Evolutionary conservation across 139 green algal genomes (phyloP), one percentile per base, ranked within the genome.

Genomic region (Astrephomene gubernaculifera): DNA sequence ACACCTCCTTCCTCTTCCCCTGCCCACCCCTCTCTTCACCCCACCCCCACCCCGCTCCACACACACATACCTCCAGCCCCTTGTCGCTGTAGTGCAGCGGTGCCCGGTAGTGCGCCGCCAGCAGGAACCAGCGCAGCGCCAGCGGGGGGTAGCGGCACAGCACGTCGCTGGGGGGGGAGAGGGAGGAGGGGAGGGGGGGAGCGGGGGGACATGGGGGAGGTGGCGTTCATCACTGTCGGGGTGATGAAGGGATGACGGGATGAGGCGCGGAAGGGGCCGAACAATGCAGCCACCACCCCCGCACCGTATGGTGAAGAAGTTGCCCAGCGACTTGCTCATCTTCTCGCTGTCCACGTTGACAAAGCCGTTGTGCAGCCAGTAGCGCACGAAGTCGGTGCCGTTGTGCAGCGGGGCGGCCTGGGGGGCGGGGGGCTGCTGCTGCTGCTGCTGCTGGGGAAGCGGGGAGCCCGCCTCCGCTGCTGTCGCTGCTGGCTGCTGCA

Each of bases 321-420:
- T 99, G 53, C 97, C 97, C 17, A 99, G 82, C 2, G 87, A 95
- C 93, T 99, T 99, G 72, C 88, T 96, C 97, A 99, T 99, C 92
- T 99, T 99, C 88, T 98, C 97, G 74, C 89, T 93, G 86, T 98
- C 95, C 44, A 99, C 94, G 75, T 96, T 98, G 45, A 98, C 96
- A 85, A 98, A 98, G 64, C 96, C 97, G 75, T 99, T 99, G 92
- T 99, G 97, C 82, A 98, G 67, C 97, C 97, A 99, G 90, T 94
- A 98, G 10, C 94, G 87, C 24, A 97, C 97, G 90, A 98, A 97
- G 38, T 94, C 93, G n/a, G 53, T 67, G 57, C 38, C 68, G 61
- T 81, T 78, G 74, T 72, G 83, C 21, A 72, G 81, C 43, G 82
- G 68, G 41, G 64, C 17, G 19, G 38, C 27, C 35, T 25, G 3